Base-by-base conservation (phyloP, 768 basidiomycete genomes). In the Lactarius psammicola region DNA sequence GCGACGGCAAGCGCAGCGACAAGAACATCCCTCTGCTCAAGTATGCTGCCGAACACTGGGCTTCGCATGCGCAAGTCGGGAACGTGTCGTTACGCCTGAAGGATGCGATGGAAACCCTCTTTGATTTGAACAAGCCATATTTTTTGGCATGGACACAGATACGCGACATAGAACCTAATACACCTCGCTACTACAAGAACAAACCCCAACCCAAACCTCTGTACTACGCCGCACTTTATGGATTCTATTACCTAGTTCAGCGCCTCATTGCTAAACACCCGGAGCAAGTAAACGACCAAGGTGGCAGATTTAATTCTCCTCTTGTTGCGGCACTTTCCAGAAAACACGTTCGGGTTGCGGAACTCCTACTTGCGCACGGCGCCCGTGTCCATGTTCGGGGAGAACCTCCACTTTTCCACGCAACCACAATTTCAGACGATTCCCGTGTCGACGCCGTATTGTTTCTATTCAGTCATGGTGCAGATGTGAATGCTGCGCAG, bases 141-240 rank as follows among this genome's bases (percentile, higher is more conserved):
- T n/a, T n/a, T 10, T 10, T n/a, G 20, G 1, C 7, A n/a, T n/a
- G 20, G 36, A 36, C 1, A 9, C 8, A 10, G 8, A n/a, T 4
- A 20, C 9, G n/a, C 20, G 9, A n/a, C 42, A 8, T 20, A 10
- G 1, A n/a, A 20, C 6, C 4, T 9, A 10, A 8, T 44, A 9
- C 1, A 10, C 20, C 8, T n/a, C 0, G 0, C 9, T 33, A 33
- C 7, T 33, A 7, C 0, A n/a, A 11, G 7, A 5, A 11, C 6
- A 20, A 20, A 2, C 9, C 18, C 7, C 2, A 42, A 0, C 20
- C 42, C 1, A n/a, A 4, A 9, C 44, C 44, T n/a, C 9, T 44
- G 7, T 44, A 44, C n/a, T 44, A 44, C 20, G 44, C 44, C 20
- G 44, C 20, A n/a, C 44, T 44, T 44, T 44, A n/a, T n/a, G 44